Evolutionary conservation across 176 grass and related monocot genomes (phyloP), one percentile per base, ranked within the genome.

Genomic region (Avena atlantica): DNA sequence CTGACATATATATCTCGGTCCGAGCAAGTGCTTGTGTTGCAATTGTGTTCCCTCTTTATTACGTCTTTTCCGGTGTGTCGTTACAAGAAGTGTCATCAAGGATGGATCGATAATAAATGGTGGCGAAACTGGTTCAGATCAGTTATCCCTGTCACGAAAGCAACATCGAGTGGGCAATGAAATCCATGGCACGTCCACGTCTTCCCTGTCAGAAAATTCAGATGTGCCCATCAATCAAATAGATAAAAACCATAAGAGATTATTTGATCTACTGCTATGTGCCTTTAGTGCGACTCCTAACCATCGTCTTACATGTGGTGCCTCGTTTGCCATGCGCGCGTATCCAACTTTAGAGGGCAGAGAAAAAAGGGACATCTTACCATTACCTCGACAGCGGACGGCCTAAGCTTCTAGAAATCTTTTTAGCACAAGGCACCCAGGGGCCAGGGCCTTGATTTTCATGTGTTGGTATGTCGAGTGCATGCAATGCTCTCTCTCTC

Each of bases 81-180:
- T 24, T 31, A 27, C 21, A 34, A 24, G 25, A 87, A 64, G 48
- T 40, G 15, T 83, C 61, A 17, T 21, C 14, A 40, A 60, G 45
- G 74, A 71, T 21, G 19, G 7, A 48, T 36, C 40, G 7, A 67
- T 67, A 67, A 66, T n/a, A 81, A 81, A 89, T 61, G 61, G 51
- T 67, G 21, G 16, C 0, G 15, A 2, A 58, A n/a, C 2, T 16
- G 49, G 16, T 51, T 50, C 64, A 36, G 64, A 37, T 23, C 36
- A 71, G 15, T 70, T 70, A 69, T 57, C 21, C 1, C 44, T 60
- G 62, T 70, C 53, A 12, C 4, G 60, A 23, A 71, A 70, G 44
- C 75, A 73, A 49, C 55, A 17, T 37, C 0, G 44, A 53, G 42
- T 57, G 8, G 34, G 49, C 66, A 61, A 66, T 78, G 21, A 58